Base-by-base conservation (phyloP, 306 rosid species). In the Quercus agrifolia region DNA sequence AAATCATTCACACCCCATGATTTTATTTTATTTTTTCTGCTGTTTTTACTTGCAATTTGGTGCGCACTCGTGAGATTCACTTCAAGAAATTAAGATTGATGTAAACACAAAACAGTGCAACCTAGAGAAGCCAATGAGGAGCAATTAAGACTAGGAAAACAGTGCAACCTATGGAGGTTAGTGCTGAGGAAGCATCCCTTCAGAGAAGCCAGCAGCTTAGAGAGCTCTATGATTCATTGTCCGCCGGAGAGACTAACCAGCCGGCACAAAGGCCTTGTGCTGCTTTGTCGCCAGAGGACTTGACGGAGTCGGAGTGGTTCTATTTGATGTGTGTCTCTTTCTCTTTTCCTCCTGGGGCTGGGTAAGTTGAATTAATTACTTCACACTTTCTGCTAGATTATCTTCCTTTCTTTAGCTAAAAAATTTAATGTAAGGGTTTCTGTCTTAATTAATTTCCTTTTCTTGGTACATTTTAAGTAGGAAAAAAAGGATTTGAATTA, bases 231-330 rank as follows among this genome's bases (percentile, higher is more conserved):
- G 92, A 90, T 33, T 87, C 99, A 1, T 57, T 95, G 82, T 93
- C 98, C 0, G 85, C 87, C 49, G 92, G 93, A 41, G 98, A 95
- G 71, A 91, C 96, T 4, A 89, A 90, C 77, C 98, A 89, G 28
- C 97, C 98, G 0, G 74, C 86, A 6, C 87, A 94, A 1, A 91
- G 97, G 8, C 98, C 99, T 12, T 89, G 93, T 17, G 97, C 98
- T 1, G 82, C 99, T 61, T 87, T 95, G 83, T 95, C 99, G 0
- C 99, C 99, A 5, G 99, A 95, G 88, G 98, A 95, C 89, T 72
- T 95, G 57, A 95, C 98, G 0, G 97, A 95, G 78, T 93, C 98
- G 0, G 99, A 95, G 79, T 95, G 99, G 99, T 95, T 95, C 89
- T 95, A 95, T 82, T 78, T 95, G 93, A 90, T 95, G 97, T 93